Percentiles rank a stretch among this genome's conserved stretches.
phyloP scores from a whole-genome alignment of 1,139 yeast genomes.

The Protomyces gravidus region DNA sequence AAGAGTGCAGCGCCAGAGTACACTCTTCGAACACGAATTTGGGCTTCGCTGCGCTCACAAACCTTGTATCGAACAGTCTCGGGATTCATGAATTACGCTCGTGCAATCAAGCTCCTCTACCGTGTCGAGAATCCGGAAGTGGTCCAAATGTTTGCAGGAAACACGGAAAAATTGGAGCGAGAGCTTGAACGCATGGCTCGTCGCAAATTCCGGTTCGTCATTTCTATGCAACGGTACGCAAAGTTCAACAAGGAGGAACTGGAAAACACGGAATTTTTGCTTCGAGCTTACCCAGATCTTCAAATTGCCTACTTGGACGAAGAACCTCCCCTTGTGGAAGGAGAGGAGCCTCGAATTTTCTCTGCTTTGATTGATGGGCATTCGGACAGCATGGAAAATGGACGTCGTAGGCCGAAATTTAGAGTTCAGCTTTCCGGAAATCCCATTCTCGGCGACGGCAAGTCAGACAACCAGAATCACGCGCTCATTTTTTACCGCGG shows the following conservation, averaged over 20 bases:
- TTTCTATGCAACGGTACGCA: conserved; percentile 96
- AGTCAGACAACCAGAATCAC: conserved; percentile 97
- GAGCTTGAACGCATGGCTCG: conserved; percentile 99
- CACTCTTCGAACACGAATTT: conserved; percentile 94
- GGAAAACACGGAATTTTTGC: conserved; percentile 95
- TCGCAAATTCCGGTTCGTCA: conserved; percentile 94
- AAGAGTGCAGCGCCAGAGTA: conserved; percentile 99
- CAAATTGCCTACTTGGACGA: conserved; percentile 98
- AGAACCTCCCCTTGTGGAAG: conserved; percentile 82
- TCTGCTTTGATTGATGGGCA: conserved; percentile 98
- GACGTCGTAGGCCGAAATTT: conserved; percentile 97
- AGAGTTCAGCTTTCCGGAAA: conserved; percentile 97
- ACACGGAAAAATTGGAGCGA: conserved; percentile 88
- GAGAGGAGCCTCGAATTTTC: conserved; percentile 95
- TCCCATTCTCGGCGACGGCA: conserved; percentile 99
- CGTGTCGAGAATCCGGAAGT: conserved; percentile 99
- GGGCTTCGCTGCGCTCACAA: conserved; percentile 99
- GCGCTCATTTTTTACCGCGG: conserved; percentile 96
- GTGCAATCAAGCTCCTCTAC: conserved; percentile 93
- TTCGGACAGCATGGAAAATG: conserved; percentile 95
- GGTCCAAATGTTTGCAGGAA: conserved; percentile 97
- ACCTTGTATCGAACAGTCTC: conserved; percentile 97
- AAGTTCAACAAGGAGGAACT: conserved; percentile 95
- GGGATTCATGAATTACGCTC: conserved; percentile 98
- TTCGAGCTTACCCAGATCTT: conserved; percentile 97